Evolutionary conservation across 208 protist genomes (phyloP), one percentile per base, ranked within the genome.

Genomic region (Leishmania martiniquensis): DNA sequence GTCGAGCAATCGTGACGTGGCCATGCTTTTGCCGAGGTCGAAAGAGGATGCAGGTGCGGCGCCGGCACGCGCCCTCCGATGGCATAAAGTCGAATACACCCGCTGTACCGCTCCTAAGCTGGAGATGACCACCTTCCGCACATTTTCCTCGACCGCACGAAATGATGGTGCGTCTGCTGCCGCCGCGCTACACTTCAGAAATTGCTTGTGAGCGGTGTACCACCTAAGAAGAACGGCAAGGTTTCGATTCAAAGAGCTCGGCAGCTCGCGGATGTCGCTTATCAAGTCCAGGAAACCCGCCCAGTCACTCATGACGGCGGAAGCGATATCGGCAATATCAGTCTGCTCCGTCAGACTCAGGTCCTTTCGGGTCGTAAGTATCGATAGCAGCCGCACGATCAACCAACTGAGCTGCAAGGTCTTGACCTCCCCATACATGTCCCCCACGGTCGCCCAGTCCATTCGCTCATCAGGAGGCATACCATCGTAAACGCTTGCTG

Each of bases 401-500:
- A n/a, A 34, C 65, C 42, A 69, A n/a, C 6, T 32, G 2, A 69
- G 65, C 65, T 69, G 65, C 15, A 69, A 42, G 65, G 39, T 69
- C 42, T 69, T 69, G 22, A 34, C 1, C 42, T 69, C 65, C 20
- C 42, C 65, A 20, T n/a, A 34, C 22, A 51, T 10, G 32, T 42
- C 65, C 20, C 49, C 65, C 25, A 51, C 65, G 7, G 51, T 49
- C 15, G 15, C 65, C 25, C 39, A 32, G 47, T 69, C 39, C 15
- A 42, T 12, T 29, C 13, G 12, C 49, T 37, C 20, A 10, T 7
- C 65, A 69, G 39, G 51, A 10, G 65, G 34, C 39, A 51, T 12
- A 12, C 12, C 37, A 29, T 0, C 42, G 1, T 7, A 9, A 7
- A 49, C 39, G 42, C 42, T 0, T 47, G 37, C 7, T 51, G 39